Conservation (phyloP, 306 rosid genomes). For the Carpinus fangiana region DNA sequence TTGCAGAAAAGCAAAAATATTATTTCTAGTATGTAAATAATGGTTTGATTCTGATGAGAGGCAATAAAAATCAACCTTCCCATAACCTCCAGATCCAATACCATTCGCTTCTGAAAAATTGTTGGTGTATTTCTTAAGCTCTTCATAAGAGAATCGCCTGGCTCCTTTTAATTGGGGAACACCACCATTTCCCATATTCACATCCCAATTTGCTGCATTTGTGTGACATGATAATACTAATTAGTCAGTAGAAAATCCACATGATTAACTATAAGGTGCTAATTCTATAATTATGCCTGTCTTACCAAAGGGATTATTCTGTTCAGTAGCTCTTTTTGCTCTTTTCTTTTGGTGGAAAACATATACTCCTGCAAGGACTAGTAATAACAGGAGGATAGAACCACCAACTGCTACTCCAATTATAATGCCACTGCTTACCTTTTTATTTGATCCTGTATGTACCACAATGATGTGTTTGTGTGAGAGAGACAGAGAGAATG, state of each 20-base stretch:
- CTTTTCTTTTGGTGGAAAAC: conserved; percentile 49
- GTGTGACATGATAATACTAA: conserved; percentile 21
- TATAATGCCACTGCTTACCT: conserved; percentile 36
- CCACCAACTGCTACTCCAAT: conserved; percentile 68
- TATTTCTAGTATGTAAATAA: too few relatives aligned
- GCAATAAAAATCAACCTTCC: conserved; percentile 47
- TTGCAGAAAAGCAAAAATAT: too few relatives aligned
- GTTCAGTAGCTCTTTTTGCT: conserved; percentile 36
- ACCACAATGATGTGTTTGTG: too few relatives aligned
- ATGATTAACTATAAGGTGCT: background rate
- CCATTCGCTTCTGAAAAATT: conserved; percentile 41
- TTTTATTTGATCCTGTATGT: conserved; percentile 16
- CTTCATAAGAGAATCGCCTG: conserved; percentile 62
- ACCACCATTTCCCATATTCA: conserved; percentile 36
- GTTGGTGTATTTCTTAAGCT: conserved; percentile 57
- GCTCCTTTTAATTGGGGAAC: conserved; percentile 57
- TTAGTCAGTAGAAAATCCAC: background rate
- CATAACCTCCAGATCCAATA: conserved; percentile 73
- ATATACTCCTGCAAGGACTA: conserved; percentile 47
- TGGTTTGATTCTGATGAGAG: background rate
- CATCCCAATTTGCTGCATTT: conserved; percentile 51
- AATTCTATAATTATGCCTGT: background rate
- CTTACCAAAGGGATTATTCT: conserved; percentile 44
- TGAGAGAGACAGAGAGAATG: background rate
- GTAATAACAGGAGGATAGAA: conserved; percentile 40